Base-by-base conservation (phyloP, 805 yeast genomes). In the Pichia cabralensis region DNA sequence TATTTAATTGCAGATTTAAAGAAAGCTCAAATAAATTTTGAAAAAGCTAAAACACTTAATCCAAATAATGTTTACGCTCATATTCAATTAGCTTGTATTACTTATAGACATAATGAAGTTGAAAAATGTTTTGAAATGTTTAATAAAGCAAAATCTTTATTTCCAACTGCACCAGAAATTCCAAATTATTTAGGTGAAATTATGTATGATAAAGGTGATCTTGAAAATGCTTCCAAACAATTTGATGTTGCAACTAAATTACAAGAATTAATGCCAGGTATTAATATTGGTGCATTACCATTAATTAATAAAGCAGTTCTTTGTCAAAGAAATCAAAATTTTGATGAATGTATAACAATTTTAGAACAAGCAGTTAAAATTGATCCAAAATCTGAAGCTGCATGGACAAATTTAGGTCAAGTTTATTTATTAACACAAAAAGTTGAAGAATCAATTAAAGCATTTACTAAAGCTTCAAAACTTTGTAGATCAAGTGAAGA, bases 181-280 rank as follows among this genome's bases (percentile, higher is more conserved):
- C 94, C 92, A 64, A 88, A 85, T 66, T 92, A 86, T 62, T 86
- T 78, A 55, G 98, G 97, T 53, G 98, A 92, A 65, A 79, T 89
- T 33, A 69, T 89, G 50, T 77, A 83, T 43, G 96, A 89, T 56
- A 71, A 71, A 49, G 80, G 80, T 54, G 84, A 82, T 48, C 61
- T 72, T 37, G 69, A 58, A 21, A 79, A 71, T 41, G 96, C 97
- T 38, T 60, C 74, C 40, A 74, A 75, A 53, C 88, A 85, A 63
- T 89, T 86, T 56, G 95, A 88, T 44, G 71, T 74, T 49, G 85
- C 97, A 36, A 78, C 77, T 36, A 76, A 82, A 58, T 68, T 92
- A 53, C 96, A 89, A 65, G 73, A 70, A 45, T 74, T 74, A 32
- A 60, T 76, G 46, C 70, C 76, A 34, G 70, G 68, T 30, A 79